Conservation (phyloP, 106 monocot species). For the Dioscorea zingiberensis region DNA sequence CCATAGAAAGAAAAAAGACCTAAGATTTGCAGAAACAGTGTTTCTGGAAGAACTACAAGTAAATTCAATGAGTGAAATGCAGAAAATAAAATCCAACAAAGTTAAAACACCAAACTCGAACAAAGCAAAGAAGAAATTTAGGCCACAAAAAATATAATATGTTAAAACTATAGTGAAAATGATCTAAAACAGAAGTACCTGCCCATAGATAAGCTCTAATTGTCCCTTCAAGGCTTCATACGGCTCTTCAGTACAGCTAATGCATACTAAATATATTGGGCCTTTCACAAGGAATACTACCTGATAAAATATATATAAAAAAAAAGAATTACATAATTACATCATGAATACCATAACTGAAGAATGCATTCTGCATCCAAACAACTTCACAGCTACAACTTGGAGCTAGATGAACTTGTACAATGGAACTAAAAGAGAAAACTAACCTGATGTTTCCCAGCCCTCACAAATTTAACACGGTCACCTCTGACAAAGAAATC, state of each 20-base stretch:
- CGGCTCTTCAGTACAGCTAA: slow-evolving; percentile 94
- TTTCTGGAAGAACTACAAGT: too few species aligned
- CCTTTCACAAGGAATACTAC: slow-evolving; percentile 97
- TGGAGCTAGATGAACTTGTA: background rate
- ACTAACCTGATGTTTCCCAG: slow-evolving; percentile 92
- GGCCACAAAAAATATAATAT: background rate
- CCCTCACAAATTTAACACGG: slow-evolving; percentile 75
- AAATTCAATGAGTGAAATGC: too few species aligned
- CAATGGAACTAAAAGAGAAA: slow-evolving; percentile 2
- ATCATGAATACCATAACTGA: background rate
- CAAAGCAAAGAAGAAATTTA: too few species aligned
- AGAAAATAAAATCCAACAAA: too few species aligned
- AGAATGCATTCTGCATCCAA: background rate
- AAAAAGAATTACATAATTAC: background rate
- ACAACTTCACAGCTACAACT: too few species aligned
- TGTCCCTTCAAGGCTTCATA: slow-evolving; percentile 77
- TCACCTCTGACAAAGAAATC: slow-evolving; percentile 63
- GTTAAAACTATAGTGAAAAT: background rate
- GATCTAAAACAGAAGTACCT: slow-evolving; percentile 37
- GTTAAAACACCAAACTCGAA: too few species aligned
- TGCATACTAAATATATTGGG: slow-evolving; percentile 96
- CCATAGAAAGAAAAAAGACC: background rate
- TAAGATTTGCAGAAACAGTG: background rate
- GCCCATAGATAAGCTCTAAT: slow-evolving; percentile 85
- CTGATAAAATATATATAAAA: slow-evolving; percentile 21